A percentile compares a stretch with the other conserved stretches of the same genome.
These are phyloP conservation scores for Pezicula rhizophila DNA, from an alignment of 2,329 filamentous ascomycete species.

Conservation along the genomic window DNA sequence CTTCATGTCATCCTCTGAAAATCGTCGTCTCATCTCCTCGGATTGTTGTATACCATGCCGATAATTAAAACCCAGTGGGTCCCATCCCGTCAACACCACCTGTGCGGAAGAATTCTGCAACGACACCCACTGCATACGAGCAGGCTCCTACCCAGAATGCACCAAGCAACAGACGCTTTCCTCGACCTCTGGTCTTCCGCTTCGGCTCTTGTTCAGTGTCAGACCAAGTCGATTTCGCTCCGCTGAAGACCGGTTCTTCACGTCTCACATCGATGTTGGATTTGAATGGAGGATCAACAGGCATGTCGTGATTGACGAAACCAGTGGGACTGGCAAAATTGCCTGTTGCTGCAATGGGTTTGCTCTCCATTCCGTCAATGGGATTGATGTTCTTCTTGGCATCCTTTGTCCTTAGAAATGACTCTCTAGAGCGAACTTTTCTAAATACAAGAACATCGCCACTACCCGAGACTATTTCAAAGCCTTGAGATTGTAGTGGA, in stretches of 20 bases:
- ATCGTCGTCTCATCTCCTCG: background rate
- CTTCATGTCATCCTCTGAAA: background rate
- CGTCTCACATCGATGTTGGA: conserved; percentile 39
- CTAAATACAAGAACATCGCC: conserved; percentile 62
- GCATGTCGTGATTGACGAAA: conserved; percentile 54
- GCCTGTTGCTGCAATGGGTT: conserved; percentile 37
- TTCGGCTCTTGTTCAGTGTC: conserved; percentile 17
- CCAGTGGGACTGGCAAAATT: conserved; percentile 60
- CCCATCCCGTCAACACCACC: conserved; percentile 38
- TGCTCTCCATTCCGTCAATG: conserved; percentile 39
- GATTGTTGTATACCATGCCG: background rate
- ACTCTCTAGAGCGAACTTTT: conserved; percentile 40
- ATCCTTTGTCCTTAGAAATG: conserved; percentile 32
- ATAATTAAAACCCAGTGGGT: conserved; percentile 19
- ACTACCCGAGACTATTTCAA: conserved; percentile 58
- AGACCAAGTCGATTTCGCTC: conserved; percentile 25
- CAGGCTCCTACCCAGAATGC: conserved; percentile 48
- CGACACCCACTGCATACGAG: conserved; percentile 52
- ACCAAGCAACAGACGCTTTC: conserved; percentile 45
- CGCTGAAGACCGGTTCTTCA: conserved; percentile 43
- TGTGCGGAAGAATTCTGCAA: conserved; percentile 51
- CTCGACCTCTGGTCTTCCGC: conserved; percentile 33
- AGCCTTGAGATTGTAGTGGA: conserved; percentile 53
- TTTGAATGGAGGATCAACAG: conserved; percentile 33
- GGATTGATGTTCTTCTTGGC: conserved; percentile 40